Evolutionary conservation across 1,139 yeast genomes (phyloP).

Genomic region (Blastobotrys serpentis): DNA sequence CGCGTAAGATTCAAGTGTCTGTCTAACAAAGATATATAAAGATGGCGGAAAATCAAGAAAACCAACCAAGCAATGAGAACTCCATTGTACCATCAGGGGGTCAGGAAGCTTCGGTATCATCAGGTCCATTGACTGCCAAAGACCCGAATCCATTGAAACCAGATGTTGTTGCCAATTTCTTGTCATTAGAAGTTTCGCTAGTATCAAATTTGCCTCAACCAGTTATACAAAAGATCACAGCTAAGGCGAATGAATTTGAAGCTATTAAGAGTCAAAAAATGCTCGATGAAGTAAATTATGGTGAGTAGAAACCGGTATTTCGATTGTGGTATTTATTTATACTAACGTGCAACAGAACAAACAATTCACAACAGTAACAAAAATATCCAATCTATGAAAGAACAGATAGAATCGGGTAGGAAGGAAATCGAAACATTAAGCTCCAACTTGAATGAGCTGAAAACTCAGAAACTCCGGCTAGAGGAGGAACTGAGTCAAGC

Average conservation of each 20-base stretch:
- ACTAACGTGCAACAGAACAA: conserved; percentile 49
- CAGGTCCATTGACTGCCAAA: conserved; percentile 15
- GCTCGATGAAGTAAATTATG: conserved; percentile 46
- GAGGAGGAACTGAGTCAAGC: conserved; percentile 36
- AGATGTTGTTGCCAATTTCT: conserved; percentile 36
- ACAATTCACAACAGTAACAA: conserved; percentile 42
- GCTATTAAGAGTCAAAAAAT: conserved; percentile 52
- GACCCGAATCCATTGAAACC: conserved; percentile 14
- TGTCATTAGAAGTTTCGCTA: conserved; percentile 27
- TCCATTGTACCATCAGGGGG: background rate
- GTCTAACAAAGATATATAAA: conserved; percentile 1
- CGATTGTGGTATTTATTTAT: background rate
- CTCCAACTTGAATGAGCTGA: conserved; percentile 36
- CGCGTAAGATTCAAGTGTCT: background rate
- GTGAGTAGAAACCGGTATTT: conserved; percentile 21
- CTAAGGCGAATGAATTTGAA: conserved; percentile 50
- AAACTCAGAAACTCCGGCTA: conserved; percentile 33
- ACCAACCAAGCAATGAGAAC: conserved; percentile 2
- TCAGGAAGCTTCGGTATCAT: background rate
- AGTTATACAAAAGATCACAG: conserved; percentile 40
- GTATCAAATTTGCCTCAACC: conserved; percentile 28
- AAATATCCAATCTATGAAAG: conserved; percentile 39
- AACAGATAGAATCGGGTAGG: conserved; percentile 34
- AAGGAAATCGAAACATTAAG: conserved; percentile 38
- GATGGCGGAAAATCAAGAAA: conserved; percentile 7